Conservation (phyloP, 805 yeast species). For the Cephaloascus albidus region DNA sequence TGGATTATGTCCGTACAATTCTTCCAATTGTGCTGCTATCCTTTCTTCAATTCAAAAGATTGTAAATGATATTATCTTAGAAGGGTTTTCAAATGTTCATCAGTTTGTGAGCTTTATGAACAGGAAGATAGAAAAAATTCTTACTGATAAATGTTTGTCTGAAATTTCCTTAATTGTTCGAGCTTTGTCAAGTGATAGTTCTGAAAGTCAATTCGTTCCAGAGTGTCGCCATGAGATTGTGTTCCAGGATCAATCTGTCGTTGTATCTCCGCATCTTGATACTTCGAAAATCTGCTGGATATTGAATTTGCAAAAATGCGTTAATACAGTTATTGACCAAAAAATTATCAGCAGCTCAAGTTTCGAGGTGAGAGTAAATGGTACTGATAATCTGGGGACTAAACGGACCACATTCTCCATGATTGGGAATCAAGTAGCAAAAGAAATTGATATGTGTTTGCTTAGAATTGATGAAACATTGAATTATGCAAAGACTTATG, state of each 20-base stretch:
- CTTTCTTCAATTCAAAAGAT: conserved; percentile 21
- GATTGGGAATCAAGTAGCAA: conserved; percentile 1
- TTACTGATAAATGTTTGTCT: conserved; percentile 16
- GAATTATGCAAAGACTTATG: conserved; percentile 21
- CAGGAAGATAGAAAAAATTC: conserved; percentile 11
- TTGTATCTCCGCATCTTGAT: conserved; percentile 30
- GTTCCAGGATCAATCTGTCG: conserved; percentile 25
- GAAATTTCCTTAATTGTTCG: not conserved
- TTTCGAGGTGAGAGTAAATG: conserved; percentile 8
- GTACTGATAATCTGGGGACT: not conserved
- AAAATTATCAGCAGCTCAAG: conserved; percentile 9
- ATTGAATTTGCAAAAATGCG: conserved; percentile 10
- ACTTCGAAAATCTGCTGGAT: conserved; percentile 20
- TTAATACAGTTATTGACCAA: conserved; percentile 14
- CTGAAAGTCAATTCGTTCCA: not conserved
- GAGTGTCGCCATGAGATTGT: conserved; percentile 21
- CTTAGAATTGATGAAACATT: conserved; percentile 20
- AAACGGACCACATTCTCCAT: conserved; percentile 1
- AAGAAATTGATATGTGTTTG: conserved; percentile 12
- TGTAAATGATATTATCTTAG: conserved; percentile 22
- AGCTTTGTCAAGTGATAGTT: conserved; percentile 1
- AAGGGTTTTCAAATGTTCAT: conserved; percentile 23
- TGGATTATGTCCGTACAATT: conserved; percentile 13
- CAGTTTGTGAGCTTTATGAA: conserved; percentile 23
- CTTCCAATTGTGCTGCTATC: conserved; percentile 5